Conservation (phyloP, 2,329 filamentous ascomycete species). For the Dryadomyces sulphureus region DNA sequence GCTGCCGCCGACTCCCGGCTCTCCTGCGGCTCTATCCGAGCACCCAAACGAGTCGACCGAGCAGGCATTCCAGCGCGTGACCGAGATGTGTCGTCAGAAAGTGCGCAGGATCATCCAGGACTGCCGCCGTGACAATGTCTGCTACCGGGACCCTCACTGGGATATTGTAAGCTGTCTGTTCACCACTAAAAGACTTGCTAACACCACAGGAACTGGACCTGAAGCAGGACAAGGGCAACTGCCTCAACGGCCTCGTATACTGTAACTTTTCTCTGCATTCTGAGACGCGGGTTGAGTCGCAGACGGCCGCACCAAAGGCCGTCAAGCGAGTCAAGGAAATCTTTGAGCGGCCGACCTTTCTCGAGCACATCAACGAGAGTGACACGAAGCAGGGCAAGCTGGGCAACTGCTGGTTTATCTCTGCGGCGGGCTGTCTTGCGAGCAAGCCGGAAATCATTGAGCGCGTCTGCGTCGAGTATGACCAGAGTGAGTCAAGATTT, state of each 20-base stretch:
- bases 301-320: slow-evolving; percentile 46
- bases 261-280: too few relatives aligned
- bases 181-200: too few relatives aligned
- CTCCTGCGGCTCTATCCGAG: slow-evolving; percentile 31
- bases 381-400: slow-evolving; percentile 66
- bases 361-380: slow-evolving; percentile 48
- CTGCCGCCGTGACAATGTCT: slow-evolving; percentile 62
- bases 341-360: slow-evolving; percentile 58
- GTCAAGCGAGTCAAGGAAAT: slow-evolving; percentile 65
- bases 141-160: slow-evolving; percentile 56
- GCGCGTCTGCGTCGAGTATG: slow-evolving; percentile 59
- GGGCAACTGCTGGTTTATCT: slow-evolving; percentile 77
- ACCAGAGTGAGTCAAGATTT: slow-evolving; percentile 32
- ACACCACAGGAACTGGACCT: slow-evolving; percentile 45
- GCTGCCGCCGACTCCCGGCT: slow-evolving; percentile 47
- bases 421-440: slow-evolving; percentile 60
- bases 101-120: slow-evolving; percentile 46
- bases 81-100: slow-evolving; percentile 46
- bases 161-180: slow-evolving; percentile 28
- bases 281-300: too few relatives aligned
- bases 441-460: slow-evolving; percentile 58
- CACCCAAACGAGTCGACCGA: slow-evolving; percentile 45
- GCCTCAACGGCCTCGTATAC: slow-evolving; percentile 36
- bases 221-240: slow-evolving; percentile 45
- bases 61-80: slow-evolving; percentile 47